Percentiles rank a stretch among this genome's conserved stretches.
Evolutionary conservation across 352 stramenopile genomes (phyloP).

Genomic region (Pythium oligandrum): DNA sequence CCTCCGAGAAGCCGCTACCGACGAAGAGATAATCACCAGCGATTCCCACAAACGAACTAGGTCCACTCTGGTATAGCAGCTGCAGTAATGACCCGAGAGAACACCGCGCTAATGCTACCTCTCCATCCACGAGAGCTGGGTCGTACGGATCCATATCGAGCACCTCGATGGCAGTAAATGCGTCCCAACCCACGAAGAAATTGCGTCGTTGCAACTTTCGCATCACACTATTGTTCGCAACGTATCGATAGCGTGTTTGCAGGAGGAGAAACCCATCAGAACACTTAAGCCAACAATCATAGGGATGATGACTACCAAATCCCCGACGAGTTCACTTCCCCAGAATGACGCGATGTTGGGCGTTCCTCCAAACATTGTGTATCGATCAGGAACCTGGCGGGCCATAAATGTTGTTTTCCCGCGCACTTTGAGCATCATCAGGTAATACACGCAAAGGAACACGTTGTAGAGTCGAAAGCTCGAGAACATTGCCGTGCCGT

Average conservation of each 20-base stretch:
- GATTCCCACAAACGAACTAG: slow-evolving; percentile 34
- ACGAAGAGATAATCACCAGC: slow-evolving; percentile 49
- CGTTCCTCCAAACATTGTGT: slow-evolving; percentile 32
- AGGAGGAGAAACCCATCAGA: slow-evolving; percentile 26
- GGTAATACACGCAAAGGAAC: slow-evolving; percentile 38
- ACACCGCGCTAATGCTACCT: slow-evolving; percentile 25
- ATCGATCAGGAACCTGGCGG: slow-evolving; percentile 20
- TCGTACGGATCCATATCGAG: slow-evolving; percentile 46
- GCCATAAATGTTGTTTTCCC: slow-evolving; percentile 43
- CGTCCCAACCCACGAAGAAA: slow-evolving; percentile 47
- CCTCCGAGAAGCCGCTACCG: slow-evolving; percentile 26
- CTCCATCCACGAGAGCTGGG: slow-evolving; percentile 13
- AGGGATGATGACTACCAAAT: slow-evolving; percentile 33
- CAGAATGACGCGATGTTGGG: slow-evolving; percentile 38
- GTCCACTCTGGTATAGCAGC: slow-evolving; percentile 41
- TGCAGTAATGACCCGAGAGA: slow-evolving; percentile 41
- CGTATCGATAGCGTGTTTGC: slow-evolving; percentile 29
- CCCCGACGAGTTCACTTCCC: slow-evolving; percentile 49
- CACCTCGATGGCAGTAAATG: slow-evolving; percentile 23
- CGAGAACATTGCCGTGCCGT: slow-evolving; percentile 39
- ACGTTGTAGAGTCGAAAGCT: slow-evolving; percentile 62
- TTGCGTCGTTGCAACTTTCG: slow-evolving; percentile 43
- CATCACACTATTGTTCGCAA: slow-evolving; percentile 42
- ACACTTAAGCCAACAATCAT: slow-evolving; percentile 24
- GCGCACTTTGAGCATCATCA: slow-evolving; percentile 26